Conservation (phyloP, 2,329 filamentous ascomycete genomes). For the Xylariaceae sp. region DNA sequence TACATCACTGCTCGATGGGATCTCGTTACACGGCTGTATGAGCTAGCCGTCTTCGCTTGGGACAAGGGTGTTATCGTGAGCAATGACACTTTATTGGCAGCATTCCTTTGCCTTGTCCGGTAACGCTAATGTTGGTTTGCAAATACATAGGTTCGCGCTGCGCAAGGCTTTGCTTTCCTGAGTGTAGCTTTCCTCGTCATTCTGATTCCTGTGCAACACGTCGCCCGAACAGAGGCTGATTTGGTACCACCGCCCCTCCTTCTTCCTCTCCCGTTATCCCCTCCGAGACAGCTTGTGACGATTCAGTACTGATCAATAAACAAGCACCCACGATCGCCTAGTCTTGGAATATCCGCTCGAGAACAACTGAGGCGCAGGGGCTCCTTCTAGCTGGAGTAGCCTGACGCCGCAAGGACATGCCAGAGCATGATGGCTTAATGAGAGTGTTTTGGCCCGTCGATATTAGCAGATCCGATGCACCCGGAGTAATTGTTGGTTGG, state of each 20-base stretch:
- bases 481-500: constrained; percentile 92
- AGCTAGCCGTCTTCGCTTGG: constrained; percentile 95
- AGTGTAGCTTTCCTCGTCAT: constrained; percentile 81
- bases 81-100: neutral
- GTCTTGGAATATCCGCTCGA: constrained; percentile 82
- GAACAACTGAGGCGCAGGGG: constrained; percentile 92
- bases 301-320: constrained; percentile 18
- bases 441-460: constrained; percentile 98
- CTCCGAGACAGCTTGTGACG: constrained; percentile 9
- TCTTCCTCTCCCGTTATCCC: constrained; percentile 3
- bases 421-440: constrained; percentile 82
- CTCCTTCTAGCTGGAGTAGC: constrained; percentile 66
- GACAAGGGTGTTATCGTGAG: constrained; percentile 94
- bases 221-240: constrained; percentile 75
- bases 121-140: neutral
- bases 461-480: constrained; percentile 63
- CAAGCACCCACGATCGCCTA: constrained; percentile 76
- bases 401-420: constrained; percentile 49
- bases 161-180: constrained; percentile 78
- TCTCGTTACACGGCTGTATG: constrained; percentile 92
- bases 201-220: constrained; percentile 75
- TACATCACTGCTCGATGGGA: constrained; percentile 99
- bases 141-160: constrained; percentile 49
- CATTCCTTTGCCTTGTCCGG: neutral
- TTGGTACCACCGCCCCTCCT: constrained; percentile 71